Evolutionary conservation across 2,329 filamentous ascomycete genomes (phyloP).

Genomic region (Fusarium sp.): DNA sequence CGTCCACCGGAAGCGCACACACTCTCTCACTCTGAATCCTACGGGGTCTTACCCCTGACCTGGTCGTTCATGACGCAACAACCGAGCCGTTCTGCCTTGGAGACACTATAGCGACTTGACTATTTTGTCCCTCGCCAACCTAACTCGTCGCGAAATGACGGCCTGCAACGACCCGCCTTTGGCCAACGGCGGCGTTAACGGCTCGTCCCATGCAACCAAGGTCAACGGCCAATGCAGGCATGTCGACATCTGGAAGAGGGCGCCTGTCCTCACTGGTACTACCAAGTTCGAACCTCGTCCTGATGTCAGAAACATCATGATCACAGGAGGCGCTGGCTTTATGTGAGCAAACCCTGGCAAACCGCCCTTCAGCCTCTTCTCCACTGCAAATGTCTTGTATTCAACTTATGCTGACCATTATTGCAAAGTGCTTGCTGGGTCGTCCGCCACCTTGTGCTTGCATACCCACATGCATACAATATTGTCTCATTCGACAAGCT

Average conservation of each 20-base stretch:
- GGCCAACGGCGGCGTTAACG: constrained; percentile 18
- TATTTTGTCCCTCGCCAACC: background rate
- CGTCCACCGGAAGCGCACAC: background rate
- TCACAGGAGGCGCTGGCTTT: constrained; percentile 87
- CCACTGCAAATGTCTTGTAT: constrained; percentile 2
- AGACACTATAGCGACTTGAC: background rate
- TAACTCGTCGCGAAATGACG: constrained; percentile 18
- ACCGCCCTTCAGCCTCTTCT: constrained; percentile 3
- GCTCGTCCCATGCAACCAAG: constrained; percentile 20
- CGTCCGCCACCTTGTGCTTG: constrained; percentile 79
- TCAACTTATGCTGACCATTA: constrained; percentile 20
- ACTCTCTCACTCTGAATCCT: background rate
- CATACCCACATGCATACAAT: constrained; percentile 79
- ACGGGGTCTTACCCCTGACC: constrained; percentile 12
- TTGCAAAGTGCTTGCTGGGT: constrained; percentile 79
- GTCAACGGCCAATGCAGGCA: constrained; percentile 49
- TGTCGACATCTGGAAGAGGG: constrained; percentile 75
- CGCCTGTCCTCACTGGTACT: constrained; percentile 75
- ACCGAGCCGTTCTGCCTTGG: constrained; percentile 13
- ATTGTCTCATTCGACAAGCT: constrained; percentile 87
- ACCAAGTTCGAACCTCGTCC: constrained; percentile 76
- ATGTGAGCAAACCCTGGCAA: constrained; percentile 67
- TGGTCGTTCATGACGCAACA: constrained; percentile 28
- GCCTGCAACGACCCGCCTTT: constrained; percentile 22
- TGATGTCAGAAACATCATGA: constrained; percentile 82